Evolutionary conservation across 2,329 filamentous ascomycete species (phyloP), one percentile per base, ranked within the genome.

Genomic region (Cryoendolithus antarcticus): DNA sequence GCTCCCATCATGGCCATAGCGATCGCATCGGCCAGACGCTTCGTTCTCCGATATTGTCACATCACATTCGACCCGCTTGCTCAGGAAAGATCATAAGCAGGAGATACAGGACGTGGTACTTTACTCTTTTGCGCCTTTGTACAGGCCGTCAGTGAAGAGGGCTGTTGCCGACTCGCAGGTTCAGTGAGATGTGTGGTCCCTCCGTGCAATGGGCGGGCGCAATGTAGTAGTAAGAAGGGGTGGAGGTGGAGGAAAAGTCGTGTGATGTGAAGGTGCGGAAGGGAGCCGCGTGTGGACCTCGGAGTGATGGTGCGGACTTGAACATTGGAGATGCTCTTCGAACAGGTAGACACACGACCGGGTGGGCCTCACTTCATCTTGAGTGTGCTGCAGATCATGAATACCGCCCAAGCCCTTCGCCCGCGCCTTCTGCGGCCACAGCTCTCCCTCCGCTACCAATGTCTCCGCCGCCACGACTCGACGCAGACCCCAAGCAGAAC

Each of bases 51-150:
- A 10, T 11, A 12, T 34, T 68, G 62, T 69, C 53, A 60, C 64
- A 63, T 63, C 62, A 59, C 64, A 62, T 61, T 62, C 66, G 66
- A 69, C 61, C 66, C 64, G 61, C 65, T 42, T 62, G 58, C 58
- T 67, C 67, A 62, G 39, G 52, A 49, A 49, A 58, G 58, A 62
- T 67, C 64, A 57, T 58, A 59, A 66, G 65, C 64, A 62, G 66
- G 62, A 69, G 66, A 69, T 69, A 69, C 66, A 64, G 64, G 64
- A 55, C 52, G 62, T 59, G 54, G 42, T 38, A 40, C 45, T 62
- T 55, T 47, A 42, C 69, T 64, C 30, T 28, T 39, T 27, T 19
- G 32, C 37, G 42, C 37, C 32, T 30, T 35, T 12, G 30, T 41
- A 37, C 13, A 48, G 52, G 15, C 12, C 52, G 55, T 34, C 35